Percentiles rank a stretch among this genome's conserved stretches.
These are phyloP conservation scores for Cucurbitaria berberidis DNA, from an alignment of 2,329 filamentous ascomycete species.

Conservation along the genomic window DNA sequence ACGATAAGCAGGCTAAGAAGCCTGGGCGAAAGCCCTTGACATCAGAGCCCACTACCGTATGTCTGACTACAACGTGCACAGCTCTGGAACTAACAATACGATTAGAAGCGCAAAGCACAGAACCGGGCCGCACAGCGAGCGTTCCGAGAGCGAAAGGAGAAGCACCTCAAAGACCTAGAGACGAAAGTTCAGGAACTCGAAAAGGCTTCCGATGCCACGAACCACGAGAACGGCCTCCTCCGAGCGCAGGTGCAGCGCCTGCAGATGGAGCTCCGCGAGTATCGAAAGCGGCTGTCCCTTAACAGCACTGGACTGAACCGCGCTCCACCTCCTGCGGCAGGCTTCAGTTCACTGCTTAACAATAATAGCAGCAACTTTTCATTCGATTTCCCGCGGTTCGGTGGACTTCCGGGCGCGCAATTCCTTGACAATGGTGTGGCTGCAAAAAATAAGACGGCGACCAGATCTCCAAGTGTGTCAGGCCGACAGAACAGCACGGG, in stretches of 20 bases:
- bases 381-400: constrained; percentile 96
- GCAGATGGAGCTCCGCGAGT: constrained; percentile 83
- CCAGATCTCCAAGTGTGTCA: constrained; percentile 29
- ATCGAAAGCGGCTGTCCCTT: constrained; percentile 82
- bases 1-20: constrained; percentile 90
- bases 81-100: constrained; percentile 29
- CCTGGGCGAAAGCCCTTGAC: constrained; percentile 94
- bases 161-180: constrained; percentile 72
- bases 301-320: constrained; percentile 56
- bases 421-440: constrained; percentile 58
- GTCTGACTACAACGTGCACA: constrained; percentile 49
- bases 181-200: constrained; percentile 71
- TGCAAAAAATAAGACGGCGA: constrained; percentile 37
- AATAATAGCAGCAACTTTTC: constrained; percentile 78
- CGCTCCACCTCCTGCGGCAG: constrained; percentile 55
- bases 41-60: constrained; percentile 92
- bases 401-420: constrained; percentile 67
- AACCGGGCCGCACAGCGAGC: constrained; percentile 67
- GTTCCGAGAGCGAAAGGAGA: constrained; percentile 68
- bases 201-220: constrained; percentile 81
- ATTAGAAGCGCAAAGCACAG: constrained; percentile 86
- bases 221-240: constrained; percentile 82
- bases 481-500: constrained; percentile 43
- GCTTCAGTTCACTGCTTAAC: constrained; percentile 54
- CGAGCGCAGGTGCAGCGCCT: constrained; percentile 88